Percentiles rank a stretch among this genome's conserved stretches.
phyloP scores from a whole-genome alignment of 352 stramenopile species.

The Globisporangium cylindrosporum region DNA sequence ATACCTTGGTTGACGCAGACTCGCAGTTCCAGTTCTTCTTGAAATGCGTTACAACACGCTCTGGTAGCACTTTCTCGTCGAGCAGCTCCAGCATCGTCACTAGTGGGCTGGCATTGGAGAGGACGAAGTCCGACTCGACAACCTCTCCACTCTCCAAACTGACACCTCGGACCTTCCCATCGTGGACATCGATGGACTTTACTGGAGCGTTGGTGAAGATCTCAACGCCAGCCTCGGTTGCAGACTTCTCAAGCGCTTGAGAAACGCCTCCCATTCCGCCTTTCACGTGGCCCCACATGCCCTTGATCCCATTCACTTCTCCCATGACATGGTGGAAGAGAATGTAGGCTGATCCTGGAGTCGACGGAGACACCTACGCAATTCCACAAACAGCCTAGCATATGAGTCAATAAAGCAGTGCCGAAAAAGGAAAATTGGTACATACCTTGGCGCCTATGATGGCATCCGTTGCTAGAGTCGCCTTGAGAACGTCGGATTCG shows the following conservation, averaged over 20 bases:
- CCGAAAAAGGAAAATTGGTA: not conserved
- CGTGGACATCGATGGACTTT: slow-evolving; percentile 50
- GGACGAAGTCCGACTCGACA: slow-evolving; percentile 53
- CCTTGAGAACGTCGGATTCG: slow-evolving; percentile 87
- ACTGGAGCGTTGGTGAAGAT: slow-evolving; percentile 73
- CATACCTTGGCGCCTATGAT: slow-evolving; percentile 87
- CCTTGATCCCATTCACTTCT: slow-evolving; percentile 85
- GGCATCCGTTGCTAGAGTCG: slow-evolving; percentile 89
- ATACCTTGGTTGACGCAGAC: slow-evolving; percentile 74
- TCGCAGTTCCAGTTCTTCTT: slow-evolving; percentile 79
- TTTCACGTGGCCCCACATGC: slow-evolving; percentile 88
- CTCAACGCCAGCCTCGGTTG: slow-evolving; percentile 56
- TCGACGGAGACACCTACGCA: slow-evolving; percentile 55
- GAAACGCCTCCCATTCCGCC: slow-evolving; percentile 87
- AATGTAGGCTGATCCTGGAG: slow-evolving; percentile 87
- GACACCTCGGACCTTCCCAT: slow-evolving; percentile 54
- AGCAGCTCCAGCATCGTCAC: slow-evolving; percentile 87
- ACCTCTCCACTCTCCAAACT: slow-evolving; percentile 48
- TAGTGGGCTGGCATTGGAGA: slow-evolving; percentile 82
- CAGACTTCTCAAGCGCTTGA: slow-evolving; percentile 61
- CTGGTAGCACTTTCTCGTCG: slow-evolving; percentile 43
- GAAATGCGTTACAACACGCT: slow-evolving; percentile 67
- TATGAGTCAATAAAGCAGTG: not conserved
- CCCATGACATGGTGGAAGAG: slow-evolving; percentile 92
- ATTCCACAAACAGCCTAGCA: too few species aligned